Evolutionary conservation across 805 yeast genomes (phyloP).

Genomic region (Metschnikowia amazonensis): DNA sequence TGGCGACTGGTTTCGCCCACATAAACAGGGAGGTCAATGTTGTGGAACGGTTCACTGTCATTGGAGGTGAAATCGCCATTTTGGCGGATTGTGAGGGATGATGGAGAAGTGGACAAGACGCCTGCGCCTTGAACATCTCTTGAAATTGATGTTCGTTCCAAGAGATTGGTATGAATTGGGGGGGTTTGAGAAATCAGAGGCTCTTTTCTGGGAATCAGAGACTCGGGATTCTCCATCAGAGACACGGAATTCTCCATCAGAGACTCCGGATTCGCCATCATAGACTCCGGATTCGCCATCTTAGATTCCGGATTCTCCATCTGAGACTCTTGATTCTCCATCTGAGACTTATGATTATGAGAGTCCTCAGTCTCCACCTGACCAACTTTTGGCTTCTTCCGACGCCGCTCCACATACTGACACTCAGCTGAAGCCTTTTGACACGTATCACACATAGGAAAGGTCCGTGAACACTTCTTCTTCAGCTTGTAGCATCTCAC

Average conservation of each 20-base stretch:
- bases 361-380: no score
- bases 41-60: constrained; percentile 10
- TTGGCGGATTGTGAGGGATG: background rate
- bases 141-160: no score
- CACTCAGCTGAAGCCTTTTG: constrained; percentile 33
- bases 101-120: background rate
- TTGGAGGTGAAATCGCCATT: background rate
- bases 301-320: no score
- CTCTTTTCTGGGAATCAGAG: no score
- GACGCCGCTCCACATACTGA: constrained; percentile 33
- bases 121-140: background rate
- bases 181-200: no score
- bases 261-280: no score
- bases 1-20: background rate
- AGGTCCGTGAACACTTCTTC: constrained; percentile 39
- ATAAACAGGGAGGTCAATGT: constrained; percentile 14
- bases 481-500: constrained; percentile 39
- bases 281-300: no score
- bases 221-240: no score
- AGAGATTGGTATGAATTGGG: no score
- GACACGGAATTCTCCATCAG: no score
- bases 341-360: no score
- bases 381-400: constrained; percentile 24
- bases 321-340: no score
- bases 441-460: constrained; percentile 39